These are phyloP conservation scores for Carpinus fangiana DNA, from an alignment of 306 rosid genomes.

Conservation along the genomic window DNA sequence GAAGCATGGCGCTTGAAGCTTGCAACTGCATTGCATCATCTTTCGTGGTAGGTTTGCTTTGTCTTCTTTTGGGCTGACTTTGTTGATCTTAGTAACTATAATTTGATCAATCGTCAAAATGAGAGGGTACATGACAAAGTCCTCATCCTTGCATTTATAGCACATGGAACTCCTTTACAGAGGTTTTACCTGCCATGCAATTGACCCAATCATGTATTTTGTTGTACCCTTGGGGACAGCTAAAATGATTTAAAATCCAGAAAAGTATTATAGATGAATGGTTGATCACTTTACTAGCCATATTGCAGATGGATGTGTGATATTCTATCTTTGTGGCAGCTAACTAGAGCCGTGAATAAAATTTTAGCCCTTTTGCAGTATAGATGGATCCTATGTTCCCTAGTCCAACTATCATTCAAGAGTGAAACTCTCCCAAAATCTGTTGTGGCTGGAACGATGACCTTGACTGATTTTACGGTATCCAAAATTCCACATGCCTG, in stretches of 20 bases:
- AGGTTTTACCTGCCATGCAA: not conserved
- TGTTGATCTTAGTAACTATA: not conserved
- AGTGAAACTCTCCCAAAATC: not conserved
- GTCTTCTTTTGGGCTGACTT: constrained; percentile 13
- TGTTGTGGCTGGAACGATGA: not conserved
- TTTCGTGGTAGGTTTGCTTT: constrained; percentile 53
- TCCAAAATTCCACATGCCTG: not conserved
- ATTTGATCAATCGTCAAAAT: not conserved
- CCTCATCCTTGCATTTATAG: not conserved
- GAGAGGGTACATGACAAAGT: not conserved
- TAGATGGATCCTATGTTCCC: not conserved
- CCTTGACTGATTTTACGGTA: not conserved
- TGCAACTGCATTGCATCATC: constrained; percentile 82
- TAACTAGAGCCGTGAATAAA: not conserved
- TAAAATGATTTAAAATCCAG: not conserved
- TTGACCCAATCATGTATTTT: not conserved
- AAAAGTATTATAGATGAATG: not conserved
- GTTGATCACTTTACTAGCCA: not conserved
- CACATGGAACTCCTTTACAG: not conserved
- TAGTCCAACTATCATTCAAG: not conserved
- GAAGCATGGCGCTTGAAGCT: constrained; percentile 92
- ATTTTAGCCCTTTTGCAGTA: not conserved
- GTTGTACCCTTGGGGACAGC: not conserved
- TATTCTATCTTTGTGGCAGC: not conserved
- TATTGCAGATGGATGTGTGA: not conserved